Evolutionary conservation across 2,329 filamentous ascomycete genomes (phyloP).

Genomic region (Dothideomycetes sp.): DNA sequence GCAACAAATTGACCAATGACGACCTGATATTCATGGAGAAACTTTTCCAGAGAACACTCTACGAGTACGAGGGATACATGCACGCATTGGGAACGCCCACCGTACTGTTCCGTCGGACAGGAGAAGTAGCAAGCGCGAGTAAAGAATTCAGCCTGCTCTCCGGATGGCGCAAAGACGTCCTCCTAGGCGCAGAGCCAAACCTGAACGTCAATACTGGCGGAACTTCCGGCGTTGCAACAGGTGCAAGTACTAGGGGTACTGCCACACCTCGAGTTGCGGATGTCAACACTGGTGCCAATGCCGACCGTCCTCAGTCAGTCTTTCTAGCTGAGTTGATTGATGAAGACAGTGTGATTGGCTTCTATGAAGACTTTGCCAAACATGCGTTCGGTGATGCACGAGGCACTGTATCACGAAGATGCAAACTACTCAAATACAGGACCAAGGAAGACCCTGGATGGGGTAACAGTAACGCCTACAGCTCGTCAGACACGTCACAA

Average conservation of each 20-base stretch:
- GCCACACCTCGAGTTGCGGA: constrained; percentile 32
- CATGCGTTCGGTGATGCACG: constrained; percentile 86
- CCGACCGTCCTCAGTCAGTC: constrained; percentile 56
- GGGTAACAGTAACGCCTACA: constrained; percentile 10
- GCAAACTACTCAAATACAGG: constrained; percentile 82
- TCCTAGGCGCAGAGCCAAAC: constrained; percentile 80
- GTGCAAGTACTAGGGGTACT: constrained; percentile 35
- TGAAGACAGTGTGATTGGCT: constrained; percentile 84
- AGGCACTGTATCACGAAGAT: constrained; percentile 71
- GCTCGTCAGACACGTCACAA: background rate
- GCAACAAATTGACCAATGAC: constrained; percentile 73
- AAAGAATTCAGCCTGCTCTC: constrained; percentile 96
- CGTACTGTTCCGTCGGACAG: constrained; percentile 81
- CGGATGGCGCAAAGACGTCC: constrained; percentile 82
- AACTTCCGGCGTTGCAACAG: constrained; percentile 27
- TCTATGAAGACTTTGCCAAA: constrained; percentile 90
- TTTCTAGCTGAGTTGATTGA: constrained; percentile 89
- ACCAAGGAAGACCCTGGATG: constrained; percentile 48
- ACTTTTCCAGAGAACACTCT: constrained; percentile 83
- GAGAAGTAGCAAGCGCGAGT: constrained; percentile 88
- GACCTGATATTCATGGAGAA: constrained; percentile 98
- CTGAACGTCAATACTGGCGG: constrained; percentile 70
- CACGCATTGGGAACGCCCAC: constrained; percentile 81
- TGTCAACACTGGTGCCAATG: constrained; percentile 15
- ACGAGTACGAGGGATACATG: constrained; percentile 90